phyloP scores from a whole-genome alignment of 2,329 filamentous ascomycete genomes.

The Xylaria sp. region DNA sequence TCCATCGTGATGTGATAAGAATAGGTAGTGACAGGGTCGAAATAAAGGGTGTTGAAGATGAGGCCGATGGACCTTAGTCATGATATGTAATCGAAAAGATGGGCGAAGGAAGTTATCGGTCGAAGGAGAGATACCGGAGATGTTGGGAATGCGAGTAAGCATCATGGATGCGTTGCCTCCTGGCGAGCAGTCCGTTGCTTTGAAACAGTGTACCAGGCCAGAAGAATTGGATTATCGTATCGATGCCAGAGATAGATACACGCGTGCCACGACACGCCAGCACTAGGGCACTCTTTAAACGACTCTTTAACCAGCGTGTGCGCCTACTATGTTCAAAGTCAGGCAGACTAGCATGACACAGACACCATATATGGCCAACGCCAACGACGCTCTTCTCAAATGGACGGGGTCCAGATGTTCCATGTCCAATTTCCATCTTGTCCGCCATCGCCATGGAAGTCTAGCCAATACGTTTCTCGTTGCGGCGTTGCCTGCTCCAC shows the following conservation, averaged over 20 bases:
- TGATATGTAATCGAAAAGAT: neutral
- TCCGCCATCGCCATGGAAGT: constrained; percentile 47
- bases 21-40: neutral
- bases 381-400: constrained; percentile 69
- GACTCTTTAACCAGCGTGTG: constrained; percentile 50
- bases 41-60: neutral
- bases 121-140: constrained; percentile 5
- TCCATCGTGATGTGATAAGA: neutral
- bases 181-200: no score
- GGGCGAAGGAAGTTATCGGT: no score
- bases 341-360: constrained; percentile 88
- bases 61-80: neutral
- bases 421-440: constrained; percentile 55
- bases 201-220: neutral
- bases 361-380: constrained; percentile 74
- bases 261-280: neutral
- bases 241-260: neutral
- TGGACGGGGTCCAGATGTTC: constrained; percentile 58
- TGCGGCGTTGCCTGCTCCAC: constrained; percentile 36
- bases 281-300: neutral
- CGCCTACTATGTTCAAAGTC: constrained; percentile 77
- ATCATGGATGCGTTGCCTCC: neutral
- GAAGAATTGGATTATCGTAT: neutral
- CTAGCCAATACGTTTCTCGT: constrained; percentile 32
- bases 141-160: constrained; percentile 9